Conservation (phyloP, 2,329 filamentous ascomycete species). For the Tolypocladium ovalisporum region DNA sequence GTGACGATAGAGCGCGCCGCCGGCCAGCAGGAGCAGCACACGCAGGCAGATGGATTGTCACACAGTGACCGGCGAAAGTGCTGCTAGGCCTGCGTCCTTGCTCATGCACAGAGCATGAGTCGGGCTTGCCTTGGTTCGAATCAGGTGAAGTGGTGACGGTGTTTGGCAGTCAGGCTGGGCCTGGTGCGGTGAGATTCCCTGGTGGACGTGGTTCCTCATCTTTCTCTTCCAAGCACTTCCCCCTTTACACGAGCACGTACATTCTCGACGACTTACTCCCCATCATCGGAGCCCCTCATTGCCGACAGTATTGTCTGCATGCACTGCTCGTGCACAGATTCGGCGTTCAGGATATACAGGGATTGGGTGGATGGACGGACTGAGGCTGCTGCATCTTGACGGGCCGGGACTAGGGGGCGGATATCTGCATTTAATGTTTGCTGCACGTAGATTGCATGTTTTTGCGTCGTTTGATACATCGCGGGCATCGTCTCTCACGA, state of each 20-base stretch:
- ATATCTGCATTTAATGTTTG: neutral
- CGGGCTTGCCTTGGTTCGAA: neutral
- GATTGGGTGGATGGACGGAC: neutral
- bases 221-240: neutral
- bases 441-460: neutral
- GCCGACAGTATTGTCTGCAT: neutral
- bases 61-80: conserved; percentile 16
- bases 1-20: conserved; percentile 35
- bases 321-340: neutral
- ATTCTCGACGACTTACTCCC: neutral
- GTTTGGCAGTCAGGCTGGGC: neutral
- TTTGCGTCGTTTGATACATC: neutral
- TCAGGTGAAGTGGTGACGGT: neutral
- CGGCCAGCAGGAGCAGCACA: conserved; percentile 15
- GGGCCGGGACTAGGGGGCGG: neutral
- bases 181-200: conserved; percentile 15
- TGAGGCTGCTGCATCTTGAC: neutral
- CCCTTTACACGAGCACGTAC: neutral
- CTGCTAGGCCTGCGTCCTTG: conserved; percentile 11
- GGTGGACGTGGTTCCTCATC: conserved; percentile 1
- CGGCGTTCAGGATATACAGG: neutral
- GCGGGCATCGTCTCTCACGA: neutral
- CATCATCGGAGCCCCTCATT: neutral
- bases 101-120: neutral
- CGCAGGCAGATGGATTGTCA: conserved; percentile 5